Conservation (phyloP, 148 eudicot genomes). For the Nepenthes mirabilis region DNA sequence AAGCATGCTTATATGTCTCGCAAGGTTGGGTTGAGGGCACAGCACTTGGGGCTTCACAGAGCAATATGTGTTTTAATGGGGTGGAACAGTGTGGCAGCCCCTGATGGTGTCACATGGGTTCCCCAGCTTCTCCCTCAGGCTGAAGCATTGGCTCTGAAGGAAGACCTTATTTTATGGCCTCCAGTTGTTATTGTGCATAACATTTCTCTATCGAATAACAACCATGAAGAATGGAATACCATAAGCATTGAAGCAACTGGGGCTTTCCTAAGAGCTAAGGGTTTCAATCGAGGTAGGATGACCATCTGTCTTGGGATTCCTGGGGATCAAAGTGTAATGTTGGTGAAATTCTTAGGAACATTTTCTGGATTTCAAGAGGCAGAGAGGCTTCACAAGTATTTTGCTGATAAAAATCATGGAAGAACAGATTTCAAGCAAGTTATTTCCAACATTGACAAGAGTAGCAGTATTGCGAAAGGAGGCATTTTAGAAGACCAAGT, state of each 20-base stretch:
- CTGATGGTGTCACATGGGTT: slow-evolving; percentile 19
- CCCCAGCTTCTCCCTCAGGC: slow-evolving; percentile 19
- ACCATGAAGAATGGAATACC: slow-evolving; percentile 18
- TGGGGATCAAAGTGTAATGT: slow-evolving; percentile 25
- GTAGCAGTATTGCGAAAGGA: slow-evolving; percentile 8
- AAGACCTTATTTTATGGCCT: slow-evolving; percentile 49
- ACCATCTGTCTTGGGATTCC: slow-evolving; percentile 26
- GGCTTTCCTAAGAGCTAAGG: slow-evolving; percentile 27
- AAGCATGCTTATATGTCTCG: slow-evolving; percentile 36
- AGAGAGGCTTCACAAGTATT: slow-evolving; percentile 35
- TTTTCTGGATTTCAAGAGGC: slow-evolving; percentile 39
- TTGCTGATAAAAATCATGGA: slow-evolving; percentile 26
- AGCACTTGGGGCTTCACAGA: slow-evolving; percentile 43
- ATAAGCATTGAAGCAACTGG: slow-evolving; percentile 20
- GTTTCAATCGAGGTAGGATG: slow-evolving; percentile 31
- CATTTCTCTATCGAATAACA: slow-evolving; percentile 13
- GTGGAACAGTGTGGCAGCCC: slow-evolving; percentile 27
- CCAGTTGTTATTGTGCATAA: slow-evolving; percentile 33
- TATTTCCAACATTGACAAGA: slow-evolving; percentile 16
- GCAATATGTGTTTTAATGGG: slow-evolving; percentile 48
- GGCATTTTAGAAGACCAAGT: slow-evolving; percentile 1
- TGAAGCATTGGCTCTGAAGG: slow-evolving; percentile 34
- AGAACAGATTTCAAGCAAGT: slow-evolving; percentile 22
- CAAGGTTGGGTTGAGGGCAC: slow-evolving; percentile 31
- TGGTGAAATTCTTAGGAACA: slow-evolving; percentile 46